Percentiles rank a stretch among this genome's conserved stretches.
These are phyloP conservation scores for Colletotrichum gigasporum DNA, from an alignment of 2,329 filamentous ascomycete species.

Conservation along the genomic window DNA sequence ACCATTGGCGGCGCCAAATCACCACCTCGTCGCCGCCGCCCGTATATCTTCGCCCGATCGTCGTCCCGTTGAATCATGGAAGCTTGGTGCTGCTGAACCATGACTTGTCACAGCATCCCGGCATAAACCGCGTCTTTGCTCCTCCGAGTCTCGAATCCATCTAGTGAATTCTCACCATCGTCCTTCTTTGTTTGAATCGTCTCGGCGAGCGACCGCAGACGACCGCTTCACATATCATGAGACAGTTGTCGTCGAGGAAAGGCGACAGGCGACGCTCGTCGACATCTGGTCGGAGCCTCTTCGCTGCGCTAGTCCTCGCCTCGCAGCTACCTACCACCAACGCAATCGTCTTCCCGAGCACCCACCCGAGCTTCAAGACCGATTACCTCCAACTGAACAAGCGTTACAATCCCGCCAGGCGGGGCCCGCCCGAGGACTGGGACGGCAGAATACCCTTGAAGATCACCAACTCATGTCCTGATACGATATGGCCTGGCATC, in stretches of 20 bases:
- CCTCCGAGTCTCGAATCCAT: neutral
- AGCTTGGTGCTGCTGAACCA: conserved; percentile 15
- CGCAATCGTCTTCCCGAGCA: conserved; percentile 20
- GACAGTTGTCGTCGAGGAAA: conserved; percentile 7
- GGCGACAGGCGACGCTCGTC: neutral
- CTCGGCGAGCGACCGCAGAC: neutral
- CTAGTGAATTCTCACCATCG: neutral
- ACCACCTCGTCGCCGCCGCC: conserved; percentile 1
- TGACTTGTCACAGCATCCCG: conserved; percentile 10
- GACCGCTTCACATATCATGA: conserved; percentile 10
- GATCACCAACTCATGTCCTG: conserved; percentile 76
- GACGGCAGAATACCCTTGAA: conserved; percentile 65
- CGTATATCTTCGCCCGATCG: conserved; percentile 22
- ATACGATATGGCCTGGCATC: conserved; percentile 80
- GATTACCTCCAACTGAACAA: conserved; percentile 39
- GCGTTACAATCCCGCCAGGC: conserved; percentile 36
- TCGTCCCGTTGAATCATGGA: neutral
- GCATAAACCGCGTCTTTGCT: neutral
- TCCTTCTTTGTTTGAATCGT: neutral
- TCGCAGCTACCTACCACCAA: conserved; percentile 9
- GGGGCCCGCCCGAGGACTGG: conserved; percentile 43
- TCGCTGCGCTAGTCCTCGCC: neutral
- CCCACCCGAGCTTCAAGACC: conserved; percentile 19
- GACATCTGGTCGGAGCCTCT: neutral
- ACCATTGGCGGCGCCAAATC: conserved; percentile 19